phyloP scores from a whole-genome alignment of 352 stramenopile species.

The Globisporangium paroecandrum region DNA sequence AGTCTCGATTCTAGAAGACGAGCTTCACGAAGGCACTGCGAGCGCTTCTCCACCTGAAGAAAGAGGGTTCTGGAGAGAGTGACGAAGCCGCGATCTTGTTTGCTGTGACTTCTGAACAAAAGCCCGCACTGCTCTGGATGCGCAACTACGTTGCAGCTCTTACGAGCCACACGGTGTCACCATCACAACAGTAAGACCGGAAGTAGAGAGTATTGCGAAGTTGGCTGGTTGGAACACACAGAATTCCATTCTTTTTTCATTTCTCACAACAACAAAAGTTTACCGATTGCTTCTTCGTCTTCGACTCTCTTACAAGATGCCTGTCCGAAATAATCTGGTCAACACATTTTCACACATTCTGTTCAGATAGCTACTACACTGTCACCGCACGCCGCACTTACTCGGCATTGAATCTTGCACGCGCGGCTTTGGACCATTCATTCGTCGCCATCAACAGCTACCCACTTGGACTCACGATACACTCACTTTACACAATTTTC shows the following conservation, averaged over 20 bases:
- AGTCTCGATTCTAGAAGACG: constrained; percentile 33
- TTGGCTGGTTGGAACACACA: not conserved
- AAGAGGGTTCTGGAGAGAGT: constrained; percentile 11
- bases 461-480: constrained; percentile 9
- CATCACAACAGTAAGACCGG: not conserved
- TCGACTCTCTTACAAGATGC: not conserved
- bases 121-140: constrained; percentile 19
- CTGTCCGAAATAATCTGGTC: not conserved
- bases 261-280: constrained; percentile 6
- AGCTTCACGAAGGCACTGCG: constrained; percentile 39
- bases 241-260: not conserved
- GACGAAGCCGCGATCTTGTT: not conserved
- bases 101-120: constrained; percentile 7
- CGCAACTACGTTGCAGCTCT: constrained; percentile 16
- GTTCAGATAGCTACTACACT: not conserved
- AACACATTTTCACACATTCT: constrained; percentile 9
- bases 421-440: not conserved
- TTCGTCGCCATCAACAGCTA: not conserved
- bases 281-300: not conserved
- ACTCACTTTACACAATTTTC: constrained; percentile 16
- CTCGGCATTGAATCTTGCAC: constrained; percentile 1
- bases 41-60: constrained; percentile 19
- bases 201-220: not conserved
- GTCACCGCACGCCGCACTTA: not conserved
- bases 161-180: not conserved